Base-by-base conservation (phyloP, 768 basidiomycete species). In the Pholiota molesta region DNA sequence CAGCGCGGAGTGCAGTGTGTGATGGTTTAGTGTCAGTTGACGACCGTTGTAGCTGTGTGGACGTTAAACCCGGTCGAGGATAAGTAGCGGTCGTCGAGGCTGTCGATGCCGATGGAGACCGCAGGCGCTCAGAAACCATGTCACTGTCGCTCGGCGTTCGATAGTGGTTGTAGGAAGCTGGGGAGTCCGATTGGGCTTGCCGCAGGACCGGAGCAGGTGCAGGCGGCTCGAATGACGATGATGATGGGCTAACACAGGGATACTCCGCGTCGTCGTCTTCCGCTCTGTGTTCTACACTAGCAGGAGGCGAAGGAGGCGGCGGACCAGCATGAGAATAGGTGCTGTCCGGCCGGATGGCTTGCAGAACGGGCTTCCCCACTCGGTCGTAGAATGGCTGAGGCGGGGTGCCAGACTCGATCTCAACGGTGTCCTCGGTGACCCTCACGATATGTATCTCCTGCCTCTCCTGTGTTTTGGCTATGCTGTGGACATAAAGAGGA, bases 401-500 rank as follows among this genome's bases (percentile, higher is more conserved):
- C 55, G 72, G 67, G 47, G 73, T 69, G 57, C 77, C 77, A 10
- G 79, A 56, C 60, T 80, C 78, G 60, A 83, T 68, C 61, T 78
- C 71, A 59, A 84, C 77, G 68, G 35, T 57, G 56, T 87, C 83
- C 31, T 77, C 74, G 5, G 83, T 81, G 53, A 87, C 81, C 68
- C 82, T 83, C 58, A 86, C 72, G 55, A 87, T 77, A 65, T 85
- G 85, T 16, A 85, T 71, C 62, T 86, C 83, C 65, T 84, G 81
- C 16, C 79, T 49, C 16, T 47, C 45, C 37, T 44, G 42, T 44
- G 33, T n/a, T 40, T 60, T 59, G 23, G 68, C 59, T 29, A 58
- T 14, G 8, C 58, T 42, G 51, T 62, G 60, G n/a, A 60, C 47
- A 29, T 65, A 65, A 23, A 65, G 44, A 3, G 66, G 66, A 33